Base-by-base conservation (phyloP, 306 rosid genomes). In the Cicer cuneatum region DNA sequence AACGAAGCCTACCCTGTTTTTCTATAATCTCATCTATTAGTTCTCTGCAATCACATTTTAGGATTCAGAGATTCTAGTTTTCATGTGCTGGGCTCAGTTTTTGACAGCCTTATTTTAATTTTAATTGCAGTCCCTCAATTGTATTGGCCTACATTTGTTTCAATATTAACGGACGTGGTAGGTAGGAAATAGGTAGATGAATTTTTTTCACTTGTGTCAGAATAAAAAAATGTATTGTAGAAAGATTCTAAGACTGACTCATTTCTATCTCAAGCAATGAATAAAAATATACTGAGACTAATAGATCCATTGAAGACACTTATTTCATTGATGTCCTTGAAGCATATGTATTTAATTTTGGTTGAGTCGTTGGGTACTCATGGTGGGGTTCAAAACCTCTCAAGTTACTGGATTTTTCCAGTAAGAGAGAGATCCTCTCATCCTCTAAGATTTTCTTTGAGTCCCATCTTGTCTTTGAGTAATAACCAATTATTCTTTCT, bases 11-110 rank as follows among this genome's bases (percentile, higher is more conserved):
- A 74, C 43, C 81, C 7, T 75, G 54, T 66, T 69, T 49, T 73
- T 54, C 65, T 19, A 7, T 53, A 46, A 62, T 72, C 74, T 68
- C 66, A 78, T 62, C 16, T 41, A 11, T 58, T 82, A 79, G 72
- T 83, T 84, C 92, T 88, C 94, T 80, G 91, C 75, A 67, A 70
- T 89, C 97, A 89, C 85, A 71, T 91, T 89, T 88, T 93, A 85
- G 90, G 93, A 79, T 89, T 71, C 90, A 79, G 91, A 87, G 96
- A 83, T 80, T 82, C 77, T 70, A 75, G 67, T 62, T 79, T 80
- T 54, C 52, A 57, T 67, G 76, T 74, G 35, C 54, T 46, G 80
- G 82, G 67, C 78, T 51, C 54, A 53, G 48, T 73, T 53, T 82
- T 74, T 75, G 19, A 38, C 48, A 61, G 81, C 45, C 58, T 38